Evolutionary conservation across 768 basidiomycete species (phyloP).

Genomic region (Calocybe gangraenosa): DNA sequence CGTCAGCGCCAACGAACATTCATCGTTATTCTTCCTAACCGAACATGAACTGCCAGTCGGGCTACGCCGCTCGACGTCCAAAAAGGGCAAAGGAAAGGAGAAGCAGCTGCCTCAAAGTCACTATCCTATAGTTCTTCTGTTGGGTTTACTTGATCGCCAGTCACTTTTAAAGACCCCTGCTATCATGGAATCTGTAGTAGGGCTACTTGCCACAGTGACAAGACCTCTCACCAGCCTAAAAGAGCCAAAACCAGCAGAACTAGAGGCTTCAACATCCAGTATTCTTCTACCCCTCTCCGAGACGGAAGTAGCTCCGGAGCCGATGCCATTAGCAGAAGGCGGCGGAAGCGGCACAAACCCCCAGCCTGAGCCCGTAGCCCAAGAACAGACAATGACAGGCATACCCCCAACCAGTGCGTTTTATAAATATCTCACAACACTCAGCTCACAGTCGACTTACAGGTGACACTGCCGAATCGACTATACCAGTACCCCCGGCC

Average conservation of each 20-base stretch:
- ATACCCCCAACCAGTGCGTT: slow-evolving; percentile 6
- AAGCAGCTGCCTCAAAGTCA: slow-evolving; percentile 76
- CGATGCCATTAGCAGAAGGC: slow-evolving; percentile 8
- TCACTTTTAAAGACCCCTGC: slow-evolving; percentile 81
- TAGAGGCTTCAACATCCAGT: slow-evolving; percentile 17
- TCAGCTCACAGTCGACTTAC: not conserved
- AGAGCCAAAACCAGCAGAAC: slow-evolving; percentile 32
- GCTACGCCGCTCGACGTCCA: slow-evolving; percentile 60
- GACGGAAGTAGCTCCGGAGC: not conserved
- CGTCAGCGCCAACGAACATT: slow-evolving; percentile 77
- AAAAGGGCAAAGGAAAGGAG: slow-evolving; percentile 96
- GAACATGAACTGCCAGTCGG: slow-evolving; percentile 91
- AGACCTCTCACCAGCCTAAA: slow-evolving; percentile 71
- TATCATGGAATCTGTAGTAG: slow-evolving; percentile 91
- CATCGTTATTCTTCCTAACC: slow-evolving; percentile 90
- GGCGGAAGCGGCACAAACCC: not conserved
- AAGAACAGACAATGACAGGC: slow-evolving; percentile 3
- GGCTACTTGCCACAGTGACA: slow-evolving; percentile 84
- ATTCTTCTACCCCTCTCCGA: not conserved
- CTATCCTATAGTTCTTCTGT: slow-evolving; percentile 86
- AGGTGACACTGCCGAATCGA: slow-evolving; percentile 7
- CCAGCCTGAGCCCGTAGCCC: not conserved
- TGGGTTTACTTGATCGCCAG: slow-evolving; percentile 85
- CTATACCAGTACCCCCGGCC: slow-evolving; percentile 11
- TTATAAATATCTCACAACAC: not conserved